Conservation (phyloP, 768 basidiomycete species). For the Russula foetens region DNA sequence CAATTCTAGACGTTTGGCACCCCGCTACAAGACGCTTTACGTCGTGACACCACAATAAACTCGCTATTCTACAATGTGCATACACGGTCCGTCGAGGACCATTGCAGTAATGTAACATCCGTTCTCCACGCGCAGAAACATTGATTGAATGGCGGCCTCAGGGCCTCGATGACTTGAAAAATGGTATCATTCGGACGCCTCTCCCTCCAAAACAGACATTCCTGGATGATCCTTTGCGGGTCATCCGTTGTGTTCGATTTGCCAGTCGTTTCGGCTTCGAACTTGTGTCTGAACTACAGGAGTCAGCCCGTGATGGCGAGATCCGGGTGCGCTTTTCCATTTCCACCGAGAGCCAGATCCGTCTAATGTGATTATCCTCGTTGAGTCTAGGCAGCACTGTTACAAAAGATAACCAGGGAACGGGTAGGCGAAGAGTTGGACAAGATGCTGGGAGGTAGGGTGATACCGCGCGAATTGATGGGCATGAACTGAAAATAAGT, state of each 20-base stretch:
- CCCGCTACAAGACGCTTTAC: constrained; percentile 80
- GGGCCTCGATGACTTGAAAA: constrained; percentile 79
- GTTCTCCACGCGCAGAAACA: not conserved
- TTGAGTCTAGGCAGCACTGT: constrained; percentile 46
- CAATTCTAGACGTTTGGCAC: constrained; percentile 74
- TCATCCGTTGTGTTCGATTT: constrained; percentile 87
- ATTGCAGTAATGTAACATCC: constrained; percentile 59
- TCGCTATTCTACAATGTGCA: constrained; percentile 95
- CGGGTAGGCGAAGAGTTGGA: constrained; percentile 86
- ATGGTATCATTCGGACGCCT: constrained; percentile 81
- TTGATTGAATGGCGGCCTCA: constrained; percentile 23
- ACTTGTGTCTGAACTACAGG: constrained; percentile 58
- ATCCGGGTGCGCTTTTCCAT: constrained; percentile 46
- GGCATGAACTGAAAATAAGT: not conserved
- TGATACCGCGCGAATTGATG: not conserved
- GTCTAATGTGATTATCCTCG: not conserved
- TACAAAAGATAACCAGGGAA: constrained; percentile 81
- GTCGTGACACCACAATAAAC: constrained; percentile 94
- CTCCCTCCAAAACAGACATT: constrained; percentile 84
- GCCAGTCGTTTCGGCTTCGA: constrained; percentile 84
- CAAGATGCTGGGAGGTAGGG: constrained; percentile 87
- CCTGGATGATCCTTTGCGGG: constrained; percentile 85
- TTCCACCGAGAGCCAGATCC: not conserved
- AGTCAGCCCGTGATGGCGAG: constrained; percentile 48
- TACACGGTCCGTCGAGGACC: constrained; percentile 76